Evolutionary conservation across 2,329 filamentous ascomycete genomes (phyloP).

Genomic region (Mycosphaerella arachidis): DNA sequence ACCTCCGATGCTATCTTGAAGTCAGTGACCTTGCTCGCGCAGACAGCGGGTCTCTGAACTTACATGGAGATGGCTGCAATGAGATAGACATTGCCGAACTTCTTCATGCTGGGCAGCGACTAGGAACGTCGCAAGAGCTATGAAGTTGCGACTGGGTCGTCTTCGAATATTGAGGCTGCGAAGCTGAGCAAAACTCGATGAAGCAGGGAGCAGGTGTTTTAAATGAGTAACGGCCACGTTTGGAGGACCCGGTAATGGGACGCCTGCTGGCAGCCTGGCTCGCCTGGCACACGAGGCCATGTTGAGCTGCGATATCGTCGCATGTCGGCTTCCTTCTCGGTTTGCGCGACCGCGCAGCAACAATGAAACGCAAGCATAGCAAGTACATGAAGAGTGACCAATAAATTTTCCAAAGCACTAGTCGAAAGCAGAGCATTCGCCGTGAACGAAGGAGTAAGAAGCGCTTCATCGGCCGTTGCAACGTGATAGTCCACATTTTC

Average conservation of each 20-base stretch:
- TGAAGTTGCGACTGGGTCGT: constrained; percentile 1
- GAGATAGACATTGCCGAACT: constrained; percentile 55
- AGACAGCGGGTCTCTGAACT: constrained; percentile 25
- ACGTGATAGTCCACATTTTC: background rate
- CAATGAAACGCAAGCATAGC: background rate
- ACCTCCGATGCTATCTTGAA: constrained; percentile 49
- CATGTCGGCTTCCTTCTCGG: background rate
- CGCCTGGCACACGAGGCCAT: background rate
- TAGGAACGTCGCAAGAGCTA: background rate
- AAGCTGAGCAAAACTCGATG: background rate
- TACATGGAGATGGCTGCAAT: constrained; percentile 53
- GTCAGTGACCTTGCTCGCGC: background rate
- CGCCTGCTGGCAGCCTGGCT: background rate
- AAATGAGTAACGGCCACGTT: background rate
- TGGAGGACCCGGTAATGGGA: background rate
- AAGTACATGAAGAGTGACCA: background rate
- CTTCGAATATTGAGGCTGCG: background rate
- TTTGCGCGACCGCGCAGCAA: background rate
- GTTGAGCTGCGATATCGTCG: background rate
- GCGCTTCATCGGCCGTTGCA: background rate
- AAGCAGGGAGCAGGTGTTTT: background rate
- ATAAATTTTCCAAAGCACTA: background rate
- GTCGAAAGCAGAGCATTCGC: background rate
- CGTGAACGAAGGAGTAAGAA: background rate
- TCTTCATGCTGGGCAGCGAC: constrained; percentile 24